Evolutionary conservation across 169 alveolate species (phyloP), one percentile per base, ranked within the genome.

Genomic region (Plasmodium knowlesi): DNA sequence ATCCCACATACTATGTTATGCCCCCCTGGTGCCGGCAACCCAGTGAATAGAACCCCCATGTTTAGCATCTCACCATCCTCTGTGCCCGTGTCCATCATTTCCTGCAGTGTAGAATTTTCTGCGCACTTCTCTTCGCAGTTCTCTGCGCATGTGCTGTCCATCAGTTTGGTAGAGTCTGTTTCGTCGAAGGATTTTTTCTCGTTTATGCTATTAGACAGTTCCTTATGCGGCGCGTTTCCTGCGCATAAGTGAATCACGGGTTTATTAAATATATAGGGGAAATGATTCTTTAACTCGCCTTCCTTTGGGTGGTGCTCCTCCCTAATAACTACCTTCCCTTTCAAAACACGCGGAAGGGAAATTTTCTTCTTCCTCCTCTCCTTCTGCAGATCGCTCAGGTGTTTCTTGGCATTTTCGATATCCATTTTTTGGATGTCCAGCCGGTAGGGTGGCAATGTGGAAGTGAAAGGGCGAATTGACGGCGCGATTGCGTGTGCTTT

Each of bases 11-110:
- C 97, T 39, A 99, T 99, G 92, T 99, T 99, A 94, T 99, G 99
- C 0, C 99, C 99, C 43, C 99, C 99, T 1, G 99, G 99, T 22
- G 99, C 99, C 93, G 98, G 98, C 12, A 99, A 99, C 30, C 99
- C 99, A 50, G 98, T 96, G n/a, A 98, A 97, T 5, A 98, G 99
- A 32, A 98, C 97, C 30, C 99, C 99, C 10, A 98, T 0, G 32
- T 86, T 73, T 76, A 74, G 19, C 22, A 30, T 86, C 8, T 74
- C 86, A n/a, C 67, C 86, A n/a, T 57, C 28, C 22, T 50, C 9
- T 6, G 28, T 53, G 67, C 70, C 53, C 32, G 76, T 53, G 25
- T 86, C 30, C 8, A 74, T 25, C 84, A 86, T 32, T 32, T 86
- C 93, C 80, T 70, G 76, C 6, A 53, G 14, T 10, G 80, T 34